Base-by-base conservation (phyloP, 768 basidiomycete genomes). In the Tylopilus sp. region DNA sequence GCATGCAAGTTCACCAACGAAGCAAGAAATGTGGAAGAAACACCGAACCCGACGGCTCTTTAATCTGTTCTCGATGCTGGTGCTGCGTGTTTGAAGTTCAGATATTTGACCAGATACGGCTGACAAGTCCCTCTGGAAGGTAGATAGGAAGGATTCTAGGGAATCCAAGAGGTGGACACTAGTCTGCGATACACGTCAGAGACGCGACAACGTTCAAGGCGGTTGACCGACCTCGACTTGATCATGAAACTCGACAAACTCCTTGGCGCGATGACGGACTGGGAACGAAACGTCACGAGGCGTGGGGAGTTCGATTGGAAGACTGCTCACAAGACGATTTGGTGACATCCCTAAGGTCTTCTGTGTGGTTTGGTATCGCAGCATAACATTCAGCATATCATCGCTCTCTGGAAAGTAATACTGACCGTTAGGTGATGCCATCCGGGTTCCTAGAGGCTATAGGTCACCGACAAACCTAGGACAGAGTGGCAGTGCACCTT, bases 81-180 rank as follows among this genome's bases (percentile, higher is more conserved):
- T 88, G 66, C 92, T 95, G 30, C 92, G 80, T 58, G 84, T 82
- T 64, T 98, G 97, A 22, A 99, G 77, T 57, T 98, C 92, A 1
- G 92, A 89, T 67, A 99, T 96, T 68, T 99, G 95, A 4, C 93
- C 91, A 3, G 97, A 98, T 11, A 98, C 97, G 2, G 87, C 86
- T 6, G 92, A 89, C 21, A 99, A 78, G 69, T 99, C 96, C 61
- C 79, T 87, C 71, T 98, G 96, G 64, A 99, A 99, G 0, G 91
- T 97, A 3, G 92, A 93, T 12, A 99, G 79, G 70, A 98, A 98
- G 2, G 84, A 78, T 59, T 97, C 87, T 4, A 99, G 78, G 1
- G 92, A 92, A 64, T 92, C 86, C 48, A 99, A 77, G 19, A 98
- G 80, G 53, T 78, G 78, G 14, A 90, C 80, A 63, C 95, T 96